phyloP scores from a whole-genome alignment of 345 rosid species.

The Erysimum cheiranthoides region DNA sequence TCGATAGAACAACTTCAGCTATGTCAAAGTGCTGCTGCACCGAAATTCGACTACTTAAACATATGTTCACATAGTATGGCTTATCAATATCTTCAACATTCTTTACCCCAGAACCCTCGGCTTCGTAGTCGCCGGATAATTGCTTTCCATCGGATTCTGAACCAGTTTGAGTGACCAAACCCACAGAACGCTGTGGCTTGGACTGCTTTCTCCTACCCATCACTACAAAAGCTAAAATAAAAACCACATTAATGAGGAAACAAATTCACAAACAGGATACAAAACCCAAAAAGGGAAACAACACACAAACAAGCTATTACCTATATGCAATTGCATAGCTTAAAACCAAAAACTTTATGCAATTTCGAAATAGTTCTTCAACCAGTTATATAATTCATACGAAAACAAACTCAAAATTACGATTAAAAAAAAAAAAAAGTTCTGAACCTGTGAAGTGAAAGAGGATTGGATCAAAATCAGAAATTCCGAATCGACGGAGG shows the following conservation, averaged over 20 bases:
- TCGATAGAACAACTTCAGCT: constrained; percentile 75
- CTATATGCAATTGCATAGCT: neutral
- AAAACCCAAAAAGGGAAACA: neutral
- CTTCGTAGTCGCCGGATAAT: constrained; percentile 23
- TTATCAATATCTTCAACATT: constrained; percentile 43
- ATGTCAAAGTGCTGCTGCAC: constrained; percentile 73
- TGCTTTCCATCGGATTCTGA: constrained; percentile 30
- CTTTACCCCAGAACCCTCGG: constrained; percentile 33
- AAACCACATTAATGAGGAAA: constrained; percentile 24
- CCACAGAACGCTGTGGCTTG: constrained; percentile 75
- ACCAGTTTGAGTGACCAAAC: constrained; percentile 45
- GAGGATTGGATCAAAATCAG: neutral
- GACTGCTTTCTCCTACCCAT: constrained; percentile 94
- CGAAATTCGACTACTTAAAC: constrained; percentile 50
- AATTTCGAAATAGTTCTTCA: neutral
- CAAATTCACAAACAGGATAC: constrained; percentile 1
- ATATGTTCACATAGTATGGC: constrained; percentile 66
- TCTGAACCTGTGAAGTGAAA: constrained; percentile 36
- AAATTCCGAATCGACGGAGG: constrained; percentile 16
- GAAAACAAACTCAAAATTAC: constrained; percentile 1
- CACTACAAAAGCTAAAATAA: constrained; percentile 42
- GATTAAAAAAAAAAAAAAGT: neutral
- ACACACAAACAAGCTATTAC: neutral
- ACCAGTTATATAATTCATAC: constrained; percentile 6
- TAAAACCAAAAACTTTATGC: neutral